Evolutionary conservation across 2,329 filamentous ascomycete genomes (phyloP), one percentile per base, ranked within the genome.

Genomic region (Pseudogymnoascus sp.): DNA sequence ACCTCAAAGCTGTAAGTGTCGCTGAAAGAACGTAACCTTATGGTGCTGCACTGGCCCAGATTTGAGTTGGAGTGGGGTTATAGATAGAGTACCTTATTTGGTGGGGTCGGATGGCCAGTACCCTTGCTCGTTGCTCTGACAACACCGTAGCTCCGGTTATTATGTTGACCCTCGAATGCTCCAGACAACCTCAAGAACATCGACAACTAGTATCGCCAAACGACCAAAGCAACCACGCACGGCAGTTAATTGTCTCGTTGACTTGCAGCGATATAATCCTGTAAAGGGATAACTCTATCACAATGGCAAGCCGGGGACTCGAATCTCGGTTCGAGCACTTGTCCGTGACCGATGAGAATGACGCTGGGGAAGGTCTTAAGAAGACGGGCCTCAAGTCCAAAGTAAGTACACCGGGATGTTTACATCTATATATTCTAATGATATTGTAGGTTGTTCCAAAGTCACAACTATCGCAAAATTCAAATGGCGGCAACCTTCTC

Each of bases 281-380:
- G 35, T 26, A 58, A 61, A 21, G 2, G 15, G 15, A 47, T 36
- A 50, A 13, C 10, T n/a, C 24, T 50, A 15, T 33, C 59, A 54
- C 65, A 63, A 86, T 93, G 89, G 84, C 92, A 66, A 84, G 89
- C 63, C 84, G 89, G 68, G 85, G 84, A 59, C 81, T 97, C 54
- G 93, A 97, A 77, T 81, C 89, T 76, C 89, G 90, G 69, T 90
- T 97, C 71, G 92, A 96, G 84, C 87, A 87, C 75, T 84, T 97
- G 77, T 88, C 89, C 17, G 90, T 97, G 65, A 88, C 89, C 69
- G 92, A 97, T 71, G 92, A 96, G 76, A 95, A 93, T 71, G 87
- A 90, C 63, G 75, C 78, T 33, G 77, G 77, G 61, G 80, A 84
- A 65, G 78, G 76, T 64, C 76, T 76, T 62, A 80, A 80, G 65